phyloP scores from a whole-genome alignment of 2,329 filamentous ascomycete genomes.

The Magnaporthales sp. region DNA sequence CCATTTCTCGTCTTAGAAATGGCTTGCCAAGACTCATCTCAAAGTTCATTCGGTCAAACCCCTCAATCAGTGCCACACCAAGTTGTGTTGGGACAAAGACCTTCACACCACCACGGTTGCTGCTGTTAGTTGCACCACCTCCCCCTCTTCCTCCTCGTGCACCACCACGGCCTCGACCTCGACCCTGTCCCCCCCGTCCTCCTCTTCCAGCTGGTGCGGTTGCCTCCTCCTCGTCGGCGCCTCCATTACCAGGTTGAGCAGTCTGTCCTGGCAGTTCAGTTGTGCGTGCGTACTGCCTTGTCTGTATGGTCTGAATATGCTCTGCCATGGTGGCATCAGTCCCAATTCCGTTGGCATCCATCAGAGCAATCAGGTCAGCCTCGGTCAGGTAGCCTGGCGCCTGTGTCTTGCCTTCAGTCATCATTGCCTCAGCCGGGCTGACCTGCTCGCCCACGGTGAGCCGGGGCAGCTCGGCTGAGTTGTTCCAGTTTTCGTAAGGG shows the following conservation, averaged over 20 bases:
- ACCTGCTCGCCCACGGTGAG: constrained; percentile 77
- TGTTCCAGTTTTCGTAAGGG: constrained; percentile 93
- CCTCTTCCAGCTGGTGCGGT: constrained; percentile 9
- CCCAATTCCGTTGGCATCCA: constrained; percentile 98
- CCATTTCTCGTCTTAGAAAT: constrained; percentile 96
- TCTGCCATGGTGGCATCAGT: constrained; percentile 99
- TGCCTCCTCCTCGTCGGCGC: not conserved
- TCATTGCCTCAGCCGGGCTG: constrained; percentile 78
- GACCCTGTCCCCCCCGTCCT: constrained; percentile 28
- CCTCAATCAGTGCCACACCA: constrained; percentile 84
- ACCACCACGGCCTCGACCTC: constrained; percentile 22
- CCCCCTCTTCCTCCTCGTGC: constrained; percentile 34
- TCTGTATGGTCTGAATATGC: constrained; percentile 92
- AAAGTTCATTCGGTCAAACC: constrained; percentile 89
- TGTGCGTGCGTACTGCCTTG: constrained; percentile 75
- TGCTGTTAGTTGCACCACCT: constrained; percentile 31
- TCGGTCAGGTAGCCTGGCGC: constrained; percentile 85
- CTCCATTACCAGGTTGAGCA: not conserved
- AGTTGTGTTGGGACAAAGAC: constrained; percentile 91
- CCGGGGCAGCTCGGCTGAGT: constrained; percentile 70
- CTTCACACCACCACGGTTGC: constrained; percentile 48
- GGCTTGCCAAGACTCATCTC: constrained; percentile 92
- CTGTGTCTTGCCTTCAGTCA: constrained; percentile 84
- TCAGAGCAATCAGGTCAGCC: constrained; percentile 87
- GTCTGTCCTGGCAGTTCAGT: constrained; percentile 24